These are phyloP conservation scores for Heterobasidion occidentale DNA, from an alignment of 1,284 basidiomycete genomes.

Conservation along the genomic window DNA sequence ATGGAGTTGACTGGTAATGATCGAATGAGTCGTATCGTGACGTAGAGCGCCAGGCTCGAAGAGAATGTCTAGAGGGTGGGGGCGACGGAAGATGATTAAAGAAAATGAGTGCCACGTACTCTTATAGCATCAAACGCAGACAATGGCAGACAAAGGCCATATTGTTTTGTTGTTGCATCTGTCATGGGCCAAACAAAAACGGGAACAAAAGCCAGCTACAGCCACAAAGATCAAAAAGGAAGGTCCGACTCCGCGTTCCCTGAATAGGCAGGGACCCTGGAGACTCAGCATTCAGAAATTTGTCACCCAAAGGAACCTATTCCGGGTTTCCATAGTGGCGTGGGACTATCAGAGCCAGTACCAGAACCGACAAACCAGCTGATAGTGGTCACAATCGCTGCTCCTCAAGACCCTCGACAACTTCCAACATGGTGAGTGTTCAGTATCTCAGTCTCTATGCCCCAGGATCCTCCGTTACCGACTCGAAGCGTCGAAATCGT, in stretches of 20 bases:
- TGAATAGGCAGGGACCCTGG: neutral
- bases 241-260: neutral
- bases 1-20: neutral
- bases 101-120: neutral
- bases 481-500: too few species aligned
- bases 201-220: slow-evolving; percentile 1
- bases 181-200: neutral
- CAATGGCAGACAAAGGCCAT: neutral
- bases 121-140: neutral
- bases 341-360: slow-evolving; percentile 2
- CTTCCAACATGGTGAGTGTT: slow-evolving; percentile 26
- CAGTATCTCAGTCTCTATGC: slow-evolving; percentile 1
- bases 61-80: neutral
- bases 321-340: neutral
- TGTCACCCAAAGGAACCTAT: neutral
- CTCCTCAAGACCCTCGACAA: slow-evolving; percentile 22
- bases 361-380: neutral
- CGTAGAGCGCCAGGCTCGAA: slow-evolving; percentile 15
- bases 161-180: neutral
- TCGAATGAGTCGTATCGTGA: neutral
- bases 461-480: neutral
- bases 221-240: slow-evolving; percentile 1
- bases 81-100: neutral
- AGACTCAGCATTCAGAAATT: neutral
- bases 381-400: too few species aligned